Percentiles rank a stretch among this genome's conserved stretches.
Evolutionary conservation across 305 asterid genomes (phyloP).

Genomic region (Solanum aculeatissimum): DNA sequence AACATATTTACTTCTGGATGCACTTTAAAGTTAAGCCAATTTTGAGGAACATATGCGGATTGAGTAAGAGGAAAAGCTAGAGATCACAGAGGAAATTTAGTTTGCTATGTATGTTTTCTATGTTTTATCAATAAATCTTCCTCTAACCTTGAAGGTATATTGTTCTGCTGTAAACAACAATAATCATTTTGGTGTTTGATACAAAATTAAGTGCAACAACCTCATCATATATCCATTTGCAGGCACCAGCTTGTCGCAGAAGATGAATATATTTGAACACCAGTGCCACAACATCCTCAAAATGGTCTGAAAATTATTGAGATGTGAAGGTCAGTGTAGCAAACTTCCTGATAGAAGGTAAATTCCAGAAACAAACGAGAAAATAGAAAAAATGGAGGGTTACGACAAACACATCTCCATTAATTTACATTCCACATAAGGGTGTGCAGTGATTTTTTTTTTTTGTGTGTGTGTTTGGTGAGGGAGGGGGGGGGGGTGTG

Average conservation of each 20-base stretch:
- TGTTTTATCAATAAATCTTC: background rate
- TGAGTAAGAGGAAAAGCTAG: background rate
- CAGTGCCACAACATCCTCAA: slow-evolving; percentile 75
- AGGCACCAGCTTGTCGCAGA: slow-evolving; percentile 69
- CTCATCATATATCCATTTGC: slow-evolving; percentile 93
- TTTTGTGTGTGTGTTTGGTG: too few relatives aligned
- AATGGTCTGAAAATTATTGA: slow-evolving; percentile 54
- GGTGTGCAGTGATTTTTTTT: background rate
- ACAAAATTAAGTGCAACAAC: slow-evolving; percentile 16
- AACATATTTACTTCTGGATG: background rate
- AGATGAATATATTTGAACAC: slow-evolving; percentile 68
- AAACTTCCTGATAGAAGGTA: background rate
- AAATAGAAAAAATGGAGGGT: background rate
- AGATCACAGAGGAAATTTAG: background rate
- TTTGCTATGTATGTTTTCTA: background rate
- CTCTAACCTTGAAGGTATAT: background rate
- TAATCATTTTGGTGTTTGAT: background rate
- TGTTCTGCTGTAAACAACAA: background rate
- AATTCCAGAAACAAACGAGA: background rate
- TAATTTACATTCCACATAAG: background rate
- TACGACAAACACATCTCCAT: background rate
- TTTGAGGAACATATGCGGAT: background rate
- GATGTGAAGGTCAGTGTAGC: background rate
- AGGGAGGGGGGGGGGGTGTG: background rate
- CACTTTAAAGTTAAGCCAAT: background rate